These are phyloP conservation scores for Phylloporus scabripes DNA, from an alignment of 768 basidiomycete species.

Conservation along the genomic window DNA sequence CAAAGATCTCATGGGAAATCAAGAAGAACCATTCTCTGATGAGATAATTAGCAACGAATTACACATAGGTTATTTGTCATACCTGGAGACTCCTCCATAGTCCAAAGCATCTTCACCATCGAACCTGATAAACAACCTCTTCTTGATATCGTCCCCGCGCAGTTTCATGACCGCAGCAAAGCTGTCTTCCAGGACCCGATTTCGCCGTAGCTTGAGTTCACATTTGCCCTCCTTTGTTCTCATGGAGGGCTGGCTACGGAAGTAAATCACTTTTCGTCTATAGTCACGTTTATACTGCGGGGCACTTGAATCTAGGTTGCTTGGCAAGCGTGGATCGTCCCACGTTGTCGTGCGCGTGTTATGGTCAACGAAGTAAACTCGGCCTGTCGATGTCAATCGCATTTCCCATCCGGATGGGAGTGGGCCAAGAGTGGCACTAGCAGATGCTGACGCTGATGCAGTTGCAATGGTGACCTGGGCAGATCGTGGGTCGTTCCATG, in stretches of 20 bases:
- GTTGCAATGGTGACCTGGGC: conserved; percentile 44
- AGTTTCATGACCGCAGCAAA: conserved; percentile 81
- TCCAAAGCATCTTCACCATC: conserved; percentile 78
- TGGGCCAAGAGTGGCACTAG: conserved; percentile 65
- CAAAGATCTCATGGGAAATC: conserved; percentile 77
- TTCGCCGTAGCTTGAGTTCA: conserved; percentile 77
- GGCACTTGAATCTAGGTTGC: conserved; percentile 76
- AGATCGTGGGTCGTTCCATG: conserved; percentile 83
- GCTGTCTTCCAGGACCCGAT: conserved; percentile 80
- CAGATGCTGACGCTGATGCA: conserved; percentile 37
- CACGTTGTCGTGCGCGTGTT: conserved; percentile 85
- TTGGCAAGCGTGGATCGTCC: conserved; percentile 89
- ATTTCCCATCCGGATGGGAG: conserved; percentile 94
- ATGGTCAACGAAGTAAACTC: conserved; percentile 93
- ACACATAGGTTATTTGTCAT: conserved; percentile 10
- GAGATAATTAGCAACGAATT: conserved; percentile 1
- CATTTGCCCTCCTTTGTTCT: conserved; percentile 74
- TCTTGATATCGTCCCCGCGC: conserved; percentile 64
- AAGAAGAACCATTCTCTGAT: conserved; percentile 83
- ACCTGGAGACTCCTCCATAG: conserved; percentile 75
- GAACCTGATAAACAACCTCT: conserved; percentile 66
- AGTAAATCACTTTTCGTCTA: conserved; percentile 86
- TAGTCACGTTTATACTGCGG: conserved; percentile 97
- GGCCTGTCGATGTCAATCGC: conserved; percentile 77
- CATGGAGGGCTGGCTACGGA: conserved; percentile 86